These are phyloP conservation scores for Rhynchosporium graminicola DNA, from an alignment of 2,329 filamentous ascomycete species.

Conservation along the genomic window DNA sequence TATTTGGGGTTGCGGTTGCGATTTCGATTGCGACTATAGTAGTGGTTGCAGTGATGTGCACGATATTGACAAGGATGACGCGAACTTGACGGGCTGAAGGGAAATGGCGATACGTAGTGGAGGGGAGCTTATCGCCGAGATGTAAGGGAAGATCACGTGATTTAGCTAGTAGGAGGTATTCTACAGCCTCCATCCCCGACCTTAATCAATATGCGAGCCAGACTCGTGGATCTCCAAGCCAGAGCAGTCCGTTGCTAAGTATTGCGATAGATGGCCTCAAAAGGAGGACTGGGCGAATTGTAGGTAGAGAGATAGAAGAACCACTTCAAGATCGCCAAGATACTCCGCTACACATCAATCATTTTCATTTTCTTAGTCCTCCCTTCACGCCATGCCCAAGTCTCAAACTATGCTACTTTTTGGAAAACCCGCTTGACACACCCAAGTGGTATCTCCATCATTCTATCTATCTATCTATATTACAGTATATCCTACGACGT, in stretches of 20 bases:
- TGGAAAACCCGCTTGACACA: neutral
- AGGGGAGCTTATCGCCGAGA: constrained; percentile 19
- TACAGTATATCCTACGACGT: constrained; percentile 21
- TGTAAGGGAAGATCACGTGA: constrained; percentile 11
- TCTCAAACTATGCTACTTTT: neutral
- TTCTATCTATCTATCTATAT: constrained; percentile 20
- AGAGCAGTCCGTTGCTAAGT: too few species aligned
- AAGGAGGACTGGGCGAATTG: too few species aligned
- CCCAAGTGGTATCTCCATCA: constrained; percentile 1
- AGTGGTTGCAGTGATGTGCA: neutral
- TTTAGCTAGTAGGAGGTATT: too few species aligned
- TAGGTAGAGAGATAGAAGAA: too few species aligned
- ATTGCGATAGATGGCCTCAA: too few species aligned
- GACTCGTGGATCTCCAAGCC: too few species aligned
- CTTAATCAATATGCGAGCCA: too few species aligned
- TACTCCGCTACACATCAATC: neutral
- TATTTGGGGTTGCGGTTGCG: neutral
- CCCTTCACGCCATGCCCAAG: neutral
- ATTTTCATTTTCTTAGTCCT: neutral
- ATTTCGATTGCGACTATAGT: neutral
- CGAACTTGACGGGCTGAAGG: constrained; percentile 13
- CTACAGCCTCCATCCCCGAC: too few species aligned
- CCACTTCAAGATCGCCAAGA: neutral
- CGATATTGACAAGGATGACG: constrained; percentile 16
- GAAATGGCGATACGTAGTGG: constrained; percentile 14